Evolutionary conservation across 2,329 filamentous ascomycete species (phyloP).

Genomic region (Fusarium verticillioides): DNA sequence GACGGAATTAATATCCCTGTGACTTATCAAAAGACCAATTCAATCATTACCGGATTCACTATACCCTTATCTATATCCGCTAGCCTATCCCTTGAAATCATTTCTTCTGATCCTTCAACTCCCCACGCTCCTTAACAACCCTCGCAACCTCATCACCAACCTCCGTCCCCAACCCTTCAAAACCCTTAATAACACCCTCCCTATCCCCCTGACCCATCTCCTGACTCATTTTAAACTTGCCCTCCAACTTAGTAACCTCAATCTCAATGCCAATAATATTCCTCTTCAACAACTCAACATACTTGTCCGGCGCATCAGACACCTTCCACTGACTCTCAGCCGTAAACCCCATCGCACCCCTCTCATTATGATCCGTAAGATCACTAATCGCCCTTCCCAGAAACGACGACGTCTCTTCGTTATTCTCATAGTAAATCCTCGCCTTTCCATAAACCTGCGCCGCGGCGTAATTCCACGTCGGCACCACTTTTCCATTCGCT

Average conservation of each 20-base stretch:
- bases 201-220: slow-evolving; percentile 63
- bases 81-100: neutral
- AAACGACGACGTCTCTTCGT: slow-evolving; percentile 55
- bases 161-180: slow-evolving; percentile 51
- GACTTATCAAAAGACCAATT: no score
- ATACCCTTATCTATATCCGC: no score
- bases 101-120: slow-evolving; percentile 8
- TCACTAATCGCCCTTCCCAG: slow-evolving; percentile 63
- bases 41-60: no score
- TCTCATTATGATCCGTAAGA: slow-evolving; percentile 62
- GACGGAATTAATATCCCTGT: no score
- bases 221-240: slow-evolving; percentile 75
- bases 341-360: slow-evolving; percentile 65
- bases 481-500: slow-evolving; percentile 71
- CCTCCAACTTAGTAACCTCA: slow-evolving; percentile 62
- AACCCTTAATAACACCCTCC: slow-evolving; percentile 67
- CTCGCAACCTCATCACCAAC: slow-evolving; percentile 43
- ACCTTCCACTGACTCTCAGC: slow-evolving; percentile 61
- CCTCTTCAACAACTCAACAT: slow-evolving; percentile 66
- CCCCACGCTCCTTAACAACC: slow-evolving; percentile 42
- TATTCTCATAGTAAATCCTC: slow-evolving; percentile 62
- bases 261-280: slow-evolving; percentile 71
- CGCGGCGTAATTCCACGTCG: slow-evolving; percentile 77
- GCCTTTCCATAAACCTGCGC: slow-evolving; percentile 71
- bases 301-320: slow-evolving; percentile 64